A percentile compares a stretch with the other conserved stretches of the same genome.
phyloP scores from a whole-genome alignment of 352 stramenopile species.

The Phytophthora podocarpi region DNA sequence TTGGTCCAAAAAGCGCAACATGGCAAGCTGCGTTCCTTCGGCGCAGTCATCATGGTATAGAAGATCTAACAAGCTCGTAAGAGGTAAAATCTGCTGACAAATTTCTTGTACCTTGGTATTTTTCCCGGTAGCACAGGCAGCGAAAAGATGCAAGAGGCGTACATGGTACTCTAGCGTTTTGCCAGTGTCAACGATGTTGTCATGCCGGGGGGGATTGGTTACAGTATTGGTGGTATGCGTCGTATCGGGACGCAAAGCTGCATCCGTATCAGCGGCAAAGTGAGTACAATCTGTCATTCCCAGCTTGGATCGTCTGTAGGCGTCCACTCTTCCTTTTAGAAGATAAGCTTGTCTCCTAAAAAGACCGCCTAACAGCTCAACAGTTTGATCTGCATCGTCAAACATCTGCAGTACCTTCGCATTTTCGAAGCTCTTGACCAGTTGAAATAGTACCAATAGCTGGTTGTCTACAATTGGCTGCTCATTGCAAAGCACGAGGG shows the following conservation, averaged over 20 bases:
- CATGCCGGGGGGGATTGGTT: background rate
- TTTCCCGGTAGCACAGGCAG: constrained; percentile 60
- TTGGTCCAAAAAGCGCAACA: constrained; percentile 66
- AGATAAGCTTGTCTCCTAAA: constrained; percentile 31
- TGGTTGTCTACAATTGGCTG: constrained; percentile 69
- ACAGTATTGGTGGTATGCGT: background rate
- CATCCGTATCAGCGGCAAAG: background rate
- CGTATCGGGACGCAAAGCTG: too few species aligned
- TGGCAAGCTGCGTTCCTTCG: constrained; percentile 51
- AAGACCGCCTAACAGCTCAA: constrained; percentile 36
- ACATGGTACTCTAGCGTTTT: constrained; percentile 63
- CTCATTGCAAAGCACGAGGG: constrained; percentile 60
- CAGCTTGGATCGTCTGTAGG: background rate
- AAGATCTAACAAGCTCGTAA: constrained; percentile 50
- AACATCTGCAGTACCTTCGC: constrained; percentile 57
- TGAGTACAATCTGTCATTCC: background rate
- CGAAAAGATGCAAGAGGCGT: constrained; percentile 62
- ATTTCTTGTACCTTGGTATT: constrained; percentile 70
- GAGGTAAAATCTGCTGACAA: constrained; percentile 64
- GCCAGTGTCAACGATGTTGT: constrained; percentile 14
- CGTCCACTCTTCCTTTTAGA: constrained; percentile 1
- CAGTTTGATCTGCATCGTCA: constrained; percentile 42
- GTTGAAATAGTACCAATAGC: constrained; percentile 66
- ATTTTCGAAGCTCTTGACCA: constrained; percentile 69
- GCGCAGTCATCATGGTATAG: constrained; percentile 45